Evolutionary conservation across 768 basidiomycete genomes (phyloP), one percentile per base, ranked within the genome.

Genomic region (Trametes meyenii): DNA sequence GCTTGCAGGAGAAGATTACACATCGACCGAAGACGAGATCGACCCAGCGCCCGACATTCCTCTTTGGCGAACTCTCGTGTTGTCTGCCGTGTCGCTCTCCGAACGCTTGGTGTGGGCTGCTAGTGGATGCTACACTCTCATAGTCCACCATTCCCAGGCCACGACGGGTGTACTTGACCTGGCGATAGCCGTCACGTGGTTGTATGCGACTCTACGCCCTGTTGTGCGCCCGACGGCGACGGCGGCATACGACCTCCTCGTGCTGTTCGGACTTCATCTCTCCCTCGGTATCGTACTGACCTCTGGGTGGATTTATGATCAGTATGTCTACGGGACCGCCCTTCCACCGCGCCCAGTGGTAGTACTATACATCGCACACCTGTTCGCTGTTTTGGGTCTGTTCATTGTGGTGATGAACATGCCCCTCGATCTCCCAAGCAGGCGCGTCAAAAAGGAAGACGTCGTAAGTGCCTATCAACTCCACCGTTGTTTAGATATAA

Each of bases 371-470:
- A 67, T 73, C 40, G 67, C 71, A 53, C 85, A 90, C 69, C 50
- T 89, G 36, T 58, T 75, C 12, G 79, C 76, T 0, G 62, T 85
- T 29, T 23, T 78, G 13, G 63, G 73, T 1, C 72, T 87, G 23
- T 57, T 90, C 13, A 62, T 67, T 0, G 71, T 86, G 7, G 74
- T 87, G 12, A 67, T 87, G 23, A 74, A 74, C 0, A 91, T 90
- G 84, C 92, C 90, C 0, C 66, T 93, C 56, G 83, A 72, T 0
- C 69, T 88, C n/a, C 89, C 92, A 4, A 85, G 84, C 66, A 69
- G 65, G 24, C 71, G 72, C 14, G 75, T 86, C n/a, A 77, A 81
- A 44, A 78, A 74, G 53, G 77, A 81, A 40, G 81, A 90, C 21
- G 87, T 92, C 66, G 91, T 90, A 66, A 69, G 87, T 77, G n/a